Base-by-base conservation (phyloP, 1,284 basidiomycete species). In the Puccinia novopanici region DNA sequence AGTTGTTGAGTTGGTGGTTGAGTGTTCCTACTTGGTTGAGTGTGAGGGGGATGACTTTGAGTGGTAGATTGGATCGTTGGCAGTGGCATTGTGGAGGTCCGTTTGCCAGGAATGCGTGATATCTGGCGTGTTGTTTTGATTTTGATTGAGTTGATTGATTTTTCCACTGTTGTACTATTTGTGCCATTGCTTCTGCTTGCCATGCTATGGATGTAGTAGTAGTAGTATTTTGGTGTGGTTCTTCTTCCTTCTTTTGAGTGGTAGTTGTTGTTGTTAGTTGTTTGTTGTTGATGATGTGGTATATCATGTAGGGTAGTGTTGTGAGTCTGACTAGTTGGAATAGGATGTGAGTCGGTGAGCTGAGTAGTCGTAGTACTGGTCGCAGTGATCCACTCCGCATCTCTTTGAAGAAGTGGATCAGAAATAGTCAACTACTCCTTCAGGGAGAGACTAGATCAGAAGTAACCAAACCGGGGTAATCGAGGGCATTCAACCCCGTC, bases 321-420 rank as follows among this genome's bases (percentile, higher is more conserved):
- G 77, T 80, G 15, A 80, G 57, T 57, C 71, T 72, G 55, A 80
- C 71, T 15, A 80, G 54, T 73, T 80, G 77, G 48, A 80, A 80
- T 19, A 80, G 17, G 24, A 80, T 27, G 30, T 80, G 77, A 12
- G 55, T 42, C 5, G 77, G 77, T 57, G 77, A 80, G 48, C 63
- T 54, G n/a, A 79, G 27, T 19, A 67, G 45, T 22, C 50, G n/a
- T 27, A 78, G 57, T 1, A 67, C 67, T 57, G 65, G 76, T 27
- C 68, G 50, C 1, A 73, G 37, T 55, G 67, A 45, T 50, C 45
- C 45, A 34, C 30, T n/a, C n/a, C n/a, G n/a, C n/a, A n/a, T n/a
- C n/a, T n/a, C n/a, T n/a, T n/a, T n/a, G n/a, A n/a, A n/a, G n/a
- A n/a, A n/a, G n/a, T n/a, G n/a, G n/a, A n/a, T n/a, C n/a, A n/a